Evolutionary conservation across 75 land plant genomes (phyloP), one percentile per base, ranked within the genome.

Genomic region (Chamaecyparis obtusa): DNA sequence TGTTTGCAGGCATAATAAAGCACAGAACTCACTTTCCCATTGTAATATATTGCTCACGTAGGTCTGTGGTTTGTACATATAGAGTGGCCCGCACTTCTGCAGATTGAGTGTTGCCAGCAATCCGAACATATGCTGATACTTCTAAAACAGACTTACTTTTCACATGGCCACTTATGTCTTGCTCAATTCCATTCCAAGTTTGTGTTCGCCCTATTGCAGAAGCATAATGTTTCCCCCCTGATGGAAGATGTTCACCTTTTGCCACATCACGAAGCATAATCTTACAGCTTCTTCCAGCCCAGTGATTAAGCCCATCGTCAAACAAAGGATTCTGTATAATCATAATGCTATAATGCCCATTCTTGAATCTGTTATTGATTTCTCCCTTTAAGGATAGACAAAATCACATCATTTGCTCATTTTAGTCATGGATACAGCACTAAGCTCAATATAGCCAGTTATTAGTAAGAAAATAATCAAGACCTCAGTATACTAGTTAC

Each of bases 151-250:
- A 90, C 88, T 94, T 95, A 49, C 92, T 49, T 86, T 92, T 88
- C 43, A 95, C 88, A 78, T 92, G 89, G 30, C 90, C 95, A 81
- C 97, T 95, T 77, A 98, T 95, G 56, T 98, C 99, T 89, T 98
- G 99, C 92, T 98, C 94, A 87, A 98, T 93, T 3, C 99, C 99
- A 78, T 98, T 93, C 99, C 99, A 98, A 55, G 49, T 89, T 84
- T 97, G 93, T 51, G 91, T 93, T 5, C 97, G 93, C 17, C 92
- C 86, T n/a, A 92, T 90, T 86, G 96, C 93, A 55, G 95, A 86
- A 64, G 92, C 97, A 92, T 93, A 95, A 83, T 60, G 87, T 54
- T 93, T 93, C 69, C 95, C 96, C 46, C 88, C 85, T 43, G 85
- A 83, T 48, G 95, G 94, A 83, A 91, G 86, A 32, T 89, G 85